Conservation (phyloP, 495 filamentous ascomycete genomes). For the Penicillium mononematosum region DNA sequence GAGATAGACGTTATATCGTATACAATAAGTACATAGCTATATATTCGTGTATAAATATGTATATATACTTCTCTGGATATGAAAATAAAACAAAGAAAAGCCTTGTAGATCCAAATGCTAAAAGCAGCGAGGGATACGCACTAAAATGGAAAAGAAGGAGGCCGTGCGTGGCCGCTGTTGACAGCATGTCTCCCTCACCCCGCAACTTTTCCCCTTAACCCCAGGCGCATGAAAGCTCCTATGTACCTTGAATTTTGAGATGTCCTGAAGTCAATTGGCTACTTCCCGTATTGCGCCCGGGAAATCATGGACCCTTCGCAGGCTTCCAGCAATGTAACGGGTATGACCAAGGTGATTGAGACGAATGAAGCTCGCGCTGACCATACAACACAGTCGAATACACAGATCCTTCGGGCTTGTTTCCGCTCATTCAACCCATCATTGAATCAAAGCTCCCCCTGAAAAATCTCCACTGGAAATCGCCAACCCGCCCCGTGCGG, state of each 20-base stretch:
- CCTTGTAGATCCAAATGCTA: slow-evolving; percentile 1
- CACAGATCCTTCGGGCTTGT: slow-evolving; percentile 85
- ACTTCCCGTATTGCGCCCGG: slow-evolving; percentile 33
- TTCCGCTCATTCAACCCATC: slow-evolving; percentile 72
- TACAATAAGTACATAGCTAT: no score
- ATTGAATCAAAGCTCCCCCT: slow-evolving; percentile 79
- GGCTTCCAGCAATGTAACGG: slow-evolving; percentile 53
- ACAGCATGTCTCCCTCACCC: slow-evolving; percentile 13
- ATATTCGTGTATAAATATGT: no score
- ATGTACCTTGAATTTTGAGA: slow-evolving; percentile 15
- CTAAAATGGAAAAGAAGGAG: slow-evolving; percentile 9
- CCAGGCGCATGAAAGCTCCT: slow-evolving; percentile 6
- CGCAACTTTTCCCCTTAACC: slow-evolving; percentile 9
- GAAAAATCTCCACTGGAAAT: slow-evolving; percentile 96
- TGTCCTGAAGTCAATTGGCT: slow-evolving; percentile 31
- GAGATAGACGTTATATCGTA: neutral
- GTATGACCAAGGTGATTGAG: slow-evolving; percentile 27
- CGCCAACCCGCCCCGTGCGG: slow-evolving; percentile 80
- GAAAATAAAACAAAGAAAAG: neutral
- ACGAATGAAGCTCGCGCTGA: slow-evolving; percentile 12
- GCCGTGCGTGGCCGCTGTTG: slow-evolving; percentile 14
- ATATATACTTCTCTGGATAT: neutral
- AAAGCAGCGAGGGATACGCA: slow-evolving; percentile 11
- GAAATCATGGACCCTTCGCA: slow-evolving; percentile 50
- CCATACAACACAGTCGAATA: slow-evolving; percentile 54